Evolutionary conservation across 2,329 filamentous ascomycete genomes (phyloP), one percentile per base, ranked within the genome.

Genomic region (Pseudogymnoascus sp.): DNA sequence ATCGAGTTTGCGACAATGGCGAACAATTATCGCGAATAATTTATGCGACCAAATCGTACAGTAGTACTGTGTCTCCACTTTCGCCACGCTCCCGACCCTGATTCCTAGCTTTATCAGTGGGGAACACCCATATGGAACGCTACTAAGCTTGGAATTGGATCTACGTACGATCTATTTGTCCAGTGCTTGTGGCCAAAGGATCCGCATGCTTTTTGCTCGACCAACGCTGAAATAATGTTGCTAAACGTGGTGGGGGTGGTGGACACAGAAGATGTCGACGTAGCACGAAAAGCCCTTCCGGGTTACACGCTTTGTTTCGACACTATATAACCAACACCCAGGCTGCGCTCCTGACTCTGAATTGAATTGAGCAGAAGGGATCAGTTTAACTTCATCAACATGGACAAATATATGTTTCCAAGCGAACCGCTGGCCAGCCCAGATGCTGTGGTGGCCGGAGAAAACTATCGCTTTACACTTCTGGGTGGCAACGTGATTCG

Each of bases 381-480:
- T 14, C 11, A 1, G 11, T 43, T 14, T 22, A 43, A 14, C 39
- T 43, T 2, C 12, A 32, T 32, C 4, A 35, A 57, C 50, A 35
- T 35, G 28, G 28, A 57, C 50, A 57, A 57, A 22, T 43, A 43
- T 5, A 18, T 22, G 20, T 65, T 79, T 66, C 73, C 75, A 12
- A 75, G 71, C 62, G 70, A 72, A 61, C 79, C 79, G 0, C 64
- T 74, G 14, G 76, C 79, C 9, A 74, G 78, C 60, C 67, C 76
- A 4, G 70, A 76, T 38, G 75, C 79, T 35, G 72, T 78, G 61
- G 74, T 82, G 41, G 69, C 70, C 4, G 78, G 78, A 60, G 69
- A 73, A 38, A 75, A 79, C 57, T 86, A 81, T 70, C 80, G 84
- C 60, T 86, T 87, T 68, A 85, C 80, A 7, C 65, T 87, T 54